These are phyloP conservation scores for Clonostachys solani DNA, from an alignment of 2,329 filamentous ascomycete genomes.

Conservation along the genomic window DNA sequence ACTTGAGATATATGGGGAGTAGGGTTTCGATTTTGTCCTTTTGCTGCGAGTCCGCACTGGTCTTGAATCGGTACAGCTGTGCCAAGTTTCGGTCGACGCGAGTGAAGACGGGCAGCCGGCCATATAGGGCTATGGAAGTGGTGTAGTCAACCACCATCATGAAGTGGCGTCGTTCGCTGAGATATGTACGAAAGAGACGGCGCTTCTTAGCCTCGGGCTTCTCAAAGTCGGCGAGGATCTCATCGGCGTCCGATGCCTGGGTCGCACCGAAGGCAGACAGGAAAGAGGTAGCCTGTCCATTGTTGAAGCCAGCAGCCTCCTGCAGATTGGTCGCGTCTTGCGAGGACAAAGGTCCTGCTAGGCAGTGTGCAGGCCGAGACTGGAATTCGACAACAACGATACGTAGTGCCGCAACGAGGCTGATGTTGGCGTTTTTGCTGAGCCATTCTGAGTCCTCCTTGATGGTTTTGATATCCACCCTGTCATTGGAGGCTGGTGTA, in stretches of 20 bases:
- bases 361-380: constrained; percentile 66
- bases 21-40: constrained; percentile 36
- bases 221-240: constrained; percentile 56
- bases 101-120: constrained; percentile 26
- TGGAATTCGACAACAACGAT: constrained; percentile 83
- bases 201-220: constrained; percentile 57
- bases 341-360: constrained; percentile 68
- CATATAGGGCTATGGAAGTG: constrained; percentile 41
- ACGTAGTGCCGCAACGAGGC: constrained; percentile 78
- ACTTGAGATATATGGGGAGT: constrained; percentile 41
- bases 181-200: constrained; percentile 67
- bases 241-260: constrained; percentile 44
- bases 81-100: constrained; percentile 16
- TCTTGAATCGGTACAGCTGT: constrained; percentile 20
- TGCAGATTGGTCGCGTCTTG: constrained; percentile 75
- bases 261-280: constrained; percentile 44
- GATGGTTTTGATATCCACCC: constrained; percentile 72
- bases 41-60: too few relatives aligned
- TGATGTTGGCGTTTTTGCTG: constrained; percentile 71
- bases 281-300: constrained; percentile 53
- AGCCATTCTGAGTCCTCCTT: constrained; percentile 87
- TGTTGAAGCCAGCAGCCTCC: constrained; percentile 65
- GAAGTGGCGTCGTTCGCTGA: constrained; percentile 67
- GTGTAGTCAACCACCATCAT: constrained; percentile 58
- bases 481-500: constrained; percentile 60